Evolutionary conservation across 148 eudicot genomes (phyloP).

Genomic region (Rhododendron mucronatum): DNA sequence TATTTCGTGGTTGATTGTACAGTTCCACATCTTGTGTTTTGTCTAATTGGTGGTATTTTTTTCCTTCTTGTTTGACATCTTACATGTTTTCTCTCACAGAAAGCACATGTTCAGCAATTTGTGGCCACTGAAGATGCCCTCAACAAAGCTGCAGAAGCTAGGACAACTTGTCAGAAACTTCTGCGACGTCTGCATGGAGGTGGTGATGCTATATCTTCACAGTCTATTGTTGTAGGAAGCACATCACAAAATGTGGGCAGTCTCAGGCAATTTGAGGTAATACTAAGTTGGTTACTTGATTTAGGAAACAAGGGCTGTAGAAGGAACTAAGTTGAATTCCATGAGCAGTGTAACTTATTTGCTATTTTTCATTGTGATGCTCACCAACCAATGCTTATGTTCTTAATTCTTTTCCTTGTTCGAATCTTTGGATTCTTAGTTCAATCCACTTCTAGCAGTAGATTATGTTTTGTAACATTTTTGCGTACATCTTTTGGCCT

Average conservation of each 20-base stretch:
- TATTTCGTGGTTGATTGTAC: background rate
- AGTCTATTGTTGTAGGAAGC: conserved; percentile 55
- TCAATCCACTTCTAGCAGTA: background rate
- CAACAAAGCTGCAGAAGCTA: conserved; percentile 92
- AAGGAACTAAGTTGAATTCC: background rate
- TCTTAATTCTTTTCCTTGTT: background rate
- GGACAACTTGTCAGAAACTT: conserved; percentile 65
- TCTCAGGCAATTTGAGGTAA: conserved; percentile 91
- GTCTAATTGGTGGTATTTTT: background rate
- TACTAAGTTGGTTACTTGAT: conserved; percentile 7
- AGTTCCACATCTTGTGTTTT: background rate
- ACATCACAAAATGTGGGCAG: conserved; percentile 77
- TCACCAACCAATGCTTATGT: background rate
- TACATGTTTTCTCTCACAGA: conserved; percentile 35
- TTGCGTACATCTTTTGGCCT: background rate
- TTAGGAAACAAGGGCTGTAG: background rate
- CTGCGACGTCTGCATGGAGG: conserved; percentile 78
- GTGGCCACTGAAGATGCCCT: conserved; percentile 98
- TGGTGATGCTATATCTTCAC: conserved; percentile 56
- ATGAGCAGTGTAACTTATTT: background rate
- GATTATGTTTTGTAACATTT: background rate
- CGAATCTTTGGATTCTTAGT: background rate
- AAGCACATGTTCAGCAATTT: conserved; percentile 99
- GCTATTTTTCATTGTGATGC: background rate
- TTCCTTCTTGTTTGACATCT: background rate